Evolutionary conservation across 805 yeast species (phyloP), one percentile per base, ranked within the genome.

Genomic region (Candida quercuum): DNA sequence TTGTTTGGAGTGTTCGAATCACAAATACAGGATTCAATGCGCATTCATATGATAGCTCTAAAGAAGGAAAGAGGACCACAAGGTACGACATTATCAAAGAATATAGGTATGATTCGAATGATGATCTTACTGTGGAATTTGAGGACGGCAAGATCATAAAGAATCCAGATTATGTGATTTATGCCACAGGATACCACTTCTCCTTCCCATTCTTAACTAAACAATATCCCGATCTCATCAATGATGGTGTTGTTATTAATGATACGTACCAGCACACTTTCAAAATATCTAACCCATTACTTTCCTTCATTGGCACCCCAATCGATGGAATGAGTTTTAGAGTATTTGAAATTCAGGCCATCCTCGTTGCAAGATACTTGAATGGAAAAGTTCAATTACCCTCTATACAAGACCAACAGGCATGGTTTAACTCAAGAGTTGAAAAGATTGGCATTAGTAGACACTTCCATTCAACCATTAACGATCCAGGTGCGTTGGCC

Each of bases 161-260:
- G 2, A 61, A 59, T 20, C 65, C 79, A 24, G 85, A 80, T 44
- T 47, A 48, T 21, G 60, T 82, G 13, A 56, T 81, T 12, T 78
- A 75, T 52, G 80, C 81, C 33, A 81, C 89, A 0, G 89, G 89
- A 1, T 81, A 79, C 54, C 61, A 70, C 22, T 74, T 73, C 48
- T 66, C 69, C 35, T 62, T 69, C 39, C 86, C 87, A 11, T 78
- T 69, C 43, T 58, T 81, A 6, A 20, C 20, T 37, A 42, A 35
- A 5, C 35, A 39, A 26, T 34, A 40, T 19, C 44, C 55, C 12
- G 38, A 49, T 13, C 39, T 59, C n/a, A 42, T 50, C 2, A 42
- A 45, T 22, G 23, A 35, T 9, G 53, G 55, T 19, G 26, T 50
- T 20, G 31, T 41, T 5, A 47, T 59, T 13, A 52, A 49, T 14